Evolutionary conservation across 805 yeast species (phyloP).

Genomic region (Yarrowia sp.): DNA sequence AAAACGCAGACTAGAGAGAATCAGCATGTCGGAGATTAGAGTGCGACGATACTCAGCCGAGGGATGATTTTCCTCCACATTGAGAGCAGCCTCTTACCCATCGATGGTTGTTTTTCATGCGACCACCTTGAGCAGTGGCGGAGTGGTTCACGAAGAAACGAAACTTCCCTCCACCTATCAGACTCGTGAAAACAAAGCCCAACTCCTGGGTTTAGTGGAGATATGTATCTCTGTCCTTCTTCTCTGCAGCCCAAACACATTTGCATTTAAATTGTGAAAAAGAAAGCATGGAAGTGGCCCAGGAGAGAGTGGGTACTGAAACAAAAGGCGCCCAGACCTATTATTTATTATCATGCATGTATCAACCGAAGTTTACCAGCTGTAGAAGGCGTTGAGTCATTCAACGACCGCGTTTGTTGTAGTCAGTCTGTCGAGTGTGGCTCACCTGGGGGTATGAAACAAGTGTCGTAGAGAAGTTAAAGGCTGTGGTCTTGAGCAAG

Average conservation of each 20-base stretch:
- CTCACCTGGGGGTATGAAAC: no score
- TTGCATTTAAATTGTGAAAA: conserved; percentile 14
- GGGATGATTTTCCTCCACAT: no score
- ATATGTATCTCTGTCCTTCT: neutral
- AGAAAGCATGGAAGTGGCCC: conserved; percentile 6
- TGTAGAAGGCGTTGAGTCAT: no score
- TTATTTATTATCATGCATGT: conserved; percentile 15
- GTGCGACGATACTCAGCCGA: neutral
- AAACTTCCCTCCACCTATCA: neutral
- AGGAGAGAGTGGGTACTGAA: neutral
- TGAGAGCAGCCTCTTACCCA: no score
- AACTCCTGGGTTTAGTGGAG: neutral
- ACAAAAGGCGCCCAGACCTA: neutral
- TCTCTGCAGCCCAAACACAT: conserved; percentile 16
- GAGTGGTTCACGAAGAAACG: no score
- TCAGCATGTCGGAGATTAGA: neutral
- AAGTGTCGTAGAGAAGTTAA: no score
- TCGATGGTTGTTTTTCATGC: no score
- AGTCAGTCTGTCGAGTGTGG: no score
- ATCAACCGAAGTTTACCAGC: neutral
- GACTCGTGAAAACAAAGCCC: neutral
- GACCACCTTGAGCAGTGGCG: no score
- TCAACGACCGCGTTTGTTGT: no score
- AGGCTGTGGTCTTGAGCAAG: no score
- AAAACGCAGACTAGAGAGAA: neutral